Percentiles rank a stretch among this genome's conserved stretches.
These are phyloP conservation scores for Umbilicus rupestris DNA, from an alignment of 164 flowering plant species.

Conservation along the genomic window DNA sequence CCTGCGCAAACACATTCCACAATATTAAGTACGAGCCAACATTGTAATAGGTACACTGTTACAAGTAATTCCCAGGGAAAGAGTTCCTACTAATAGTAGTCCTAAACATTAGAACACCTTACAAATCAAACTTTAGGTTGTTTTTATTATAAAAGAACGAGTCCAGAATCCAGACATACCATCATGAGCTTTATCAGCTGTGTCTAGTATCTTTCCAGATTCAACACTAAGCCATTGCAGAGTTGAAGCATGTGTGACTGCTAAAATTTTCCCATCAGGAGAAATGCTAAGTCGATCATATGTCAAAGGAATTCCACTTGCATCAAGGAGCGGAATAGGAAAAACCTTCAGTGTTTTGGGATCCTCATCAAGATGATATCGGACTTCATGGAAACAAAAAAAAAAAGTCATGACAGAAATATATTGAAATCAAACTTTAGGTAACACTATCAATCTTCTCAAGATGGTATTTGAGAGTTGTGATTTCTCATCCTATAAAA, in stretches of 20 bases:
- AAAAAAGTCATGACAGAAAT: slow-evolving; percentile 5
- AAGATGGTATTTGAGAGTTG: not conserved
- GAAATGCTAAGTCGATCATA: slow-evolving; percentile 84
- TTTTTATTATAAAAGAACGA: not conserved
- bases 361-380: slow-evolving; percentile 93
- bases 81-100: not conserved
- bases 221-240: slow-evolving; percentile 83
- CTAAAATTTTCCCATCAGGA: slow-evolving; percentile 84
- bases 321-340: slow-evolving; percentile 76
- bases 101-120: not conserved
- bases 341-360: slow-evolving; percentile 88
- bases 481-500: not conserved
- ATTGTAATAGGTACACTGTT: not conserved
- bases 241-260: slow-evolving; percentile 68
- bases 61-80: not conserved
- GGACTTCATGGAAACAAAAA: slow-evolving; percentile 41
- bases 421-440: not conserved
- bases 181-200: slow-evolving; percentile 89
- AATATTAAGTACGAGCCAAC: slow-evolving; percentile 5
- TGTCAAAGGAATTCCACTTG: slow-evolving; percentile 51
- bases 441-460: slow-evolving; percentile 10
- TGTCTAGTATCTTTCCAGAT: slow-evolving; percentile 77
- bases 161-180: slow-evolving; percentile 33
- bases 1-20: slow-evolving; percentile 36
- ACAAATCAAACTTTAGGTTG: not conserved